Base-by-base conservation (phyloP, 2,329 filamentous ascomycete species). In the Trichoderma cornu-damae region DNA sequence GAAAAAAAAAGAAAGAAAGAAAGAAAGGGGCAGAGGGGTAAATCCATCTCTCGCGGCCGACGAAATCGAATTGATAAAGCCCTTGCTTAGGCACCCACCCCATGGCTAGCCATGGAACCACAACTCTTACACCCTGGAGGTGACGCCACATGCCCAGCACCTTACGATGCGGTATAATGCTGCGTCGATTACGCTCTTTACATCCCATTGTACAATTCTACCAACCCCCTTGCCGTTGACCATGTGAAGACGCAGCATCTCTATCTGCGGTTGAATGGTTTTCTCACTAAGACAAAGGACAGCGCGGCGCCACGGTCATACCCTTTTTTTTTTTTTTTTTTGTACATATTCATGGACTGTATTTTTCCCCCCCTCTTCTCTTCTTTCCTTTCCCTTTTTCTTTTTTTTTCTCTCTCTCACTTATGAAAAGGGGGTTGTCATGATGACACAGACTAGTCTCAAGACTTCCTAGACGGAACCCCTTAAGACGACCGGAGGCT, bases 301-400 rank as follows among this genome's bases (percentile, higher is more conserved):
- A 63, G 60, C 60, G 60, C 30, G 61, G 61, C 60, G 61, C 58
- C 60, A 61, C 59, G 60, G 61, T 58, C 38, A n/a, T 52, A 55
- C 14, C 30, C 26, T 57, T 40, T 50, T 20, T 55, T 47, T 55
- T 42, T 55, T 30, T 32, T 57, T 40, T 50, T 20, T 55, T 47
- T 55, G 52, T 55, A 38, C 16, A 47, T 55, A 47, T 38, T 52
- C 4, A 16, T n/a, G 35, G 16, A 43, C 42, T 18, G 26, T 47
- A 24, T 32, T 40, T 32, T 30, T n/a, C n/a, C n/a, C n/a, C n/a
- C n/a, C n/a, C n/a, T n/a, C 18, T 24, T 35, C 22, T 44, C 8
- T 20, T 54, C 6, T 30, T 26, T n/a, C 20, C 18, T 18, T 12
- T 6, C 11, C 22, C 22, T 14, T 55, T 28, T 47, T 47, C 12